Conservation (phyloP, 352 stramenopile genomes). For the Plasmopara viticola region DNA sequence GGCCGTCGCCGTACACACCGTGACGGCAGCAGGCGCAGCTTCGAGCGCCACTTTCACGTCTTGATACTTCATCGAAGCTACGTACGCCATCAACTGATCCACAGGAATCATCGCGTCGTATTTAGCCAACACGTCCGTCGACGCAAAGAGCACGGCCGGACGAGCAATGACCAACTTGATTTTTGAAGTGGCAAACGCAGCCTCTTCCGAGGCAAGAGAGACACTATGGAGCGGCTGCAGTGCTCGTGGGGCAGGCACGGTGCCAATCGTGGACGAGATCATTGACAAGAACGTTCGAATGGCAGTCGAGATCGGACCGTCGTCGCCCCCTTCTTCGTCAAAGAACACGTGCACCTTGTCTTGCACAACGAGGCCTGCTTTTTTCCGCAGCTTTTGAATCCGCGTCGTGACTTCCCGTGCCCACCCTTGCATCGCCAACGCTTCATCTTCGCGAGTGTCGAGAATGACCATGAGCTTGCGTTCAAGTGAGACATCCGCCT, state of each 20-base stretch:
- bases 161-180: conserved; percentile 63
- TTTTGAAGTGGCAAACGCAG: conserved; percentile 60
- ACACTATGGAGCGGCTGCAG: conserved; percentile 60
- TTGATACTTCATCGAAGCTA: conserved; percentile 76
- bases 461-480: conserved; percentile 93
- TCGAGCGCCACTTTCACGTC: conserved; percentile 61
- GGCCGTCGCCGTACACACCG: conserved; percentile 38
- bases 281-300: conserved; percentile 56
- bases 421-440: conserved; percentile 90
- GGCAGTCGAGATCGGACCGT: conserved; percentile 46
- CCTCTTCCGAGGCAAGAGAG: conserved; percentile 63
- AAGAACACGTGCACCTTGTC: conserved; percentile 97
- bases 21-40: conserved; percentile 27
- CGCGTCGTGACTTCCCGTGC: conserved; percentile 96
- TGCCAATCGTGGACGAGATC: conserved; percentile 49
- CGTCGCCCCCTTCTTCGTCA: conserved; percentile 54
- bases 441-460: conserved; percentile 93
- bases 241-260: conserved; percentile 46
- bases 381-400: conserved; percentile 98
- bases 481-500: conserved; percentile 82
- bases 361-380: conserved; percentile 89
- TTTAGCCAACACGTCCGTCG: conserved; percentile 38
- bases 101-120: conserved; percentile 30
- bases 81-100: conserved; percentile 52
- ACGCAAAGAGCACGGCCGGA: conserved; percentile 67